phyloP scores from a whole-genome alignment of 345 rosid species.

The Citrus australasica region DNA sequence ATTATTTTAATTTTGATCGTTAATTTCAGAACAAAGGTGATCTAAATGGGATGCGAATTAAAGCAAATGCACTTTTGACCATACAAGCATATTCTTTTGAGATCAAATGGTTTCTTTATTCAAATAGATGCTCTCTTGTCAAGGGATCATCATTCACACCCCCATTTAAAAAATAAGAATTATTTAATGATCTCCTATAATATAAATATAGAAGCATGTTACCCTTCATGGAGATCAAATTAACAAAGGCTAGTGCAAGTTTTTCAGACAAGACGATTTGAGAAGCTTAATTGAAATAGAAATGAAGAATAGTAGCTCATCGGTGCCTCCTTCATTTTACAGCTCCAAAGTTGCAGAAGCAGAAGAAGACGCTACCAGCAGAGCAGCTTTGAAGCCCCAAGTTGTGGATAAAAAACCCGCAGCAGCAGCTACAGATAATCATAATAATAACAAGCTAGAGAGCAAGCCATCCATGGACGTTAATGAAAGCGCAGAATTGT shows the following conservation, averaged over 20 bases:
- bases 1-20: not conserved
- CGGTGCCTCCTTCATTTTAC: slow-evolving; percentile 11
- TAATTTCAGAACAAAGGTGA: too few relatives aligned
- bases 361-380: not conserved
- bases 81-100: not conserved
- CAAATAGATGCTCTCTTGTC: not conserved
- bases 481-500: slow-evolving; percentile 70
- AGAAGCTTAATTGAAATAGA: not conserved
- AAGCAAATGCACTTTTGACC: not conserved
- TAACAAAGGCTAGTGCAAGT: not conserved
- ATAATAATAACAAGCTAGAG: slow-evolving; percentile 34
- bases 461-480: slow-evolving; percentile 60
- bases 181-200: not conserved
- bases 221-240: not conserved
- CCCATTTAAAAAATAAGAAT: not conserved
- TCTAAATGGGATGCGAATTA: not conserved
- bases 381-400: not conserved
- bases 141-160: not conserved
- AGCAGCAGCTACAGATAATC: not conserved
- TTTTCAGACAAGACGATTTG: not conserved
- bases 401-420: not conserved
- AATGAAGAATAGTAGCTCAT: slow-evolving; percentile 27
- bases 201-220: not conserved
- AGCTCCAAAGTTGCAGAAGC: slow-evolving; percentile 11
- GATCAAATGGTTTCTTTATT: not conserved